Evolutionary conservation across 208 protist genomes (phyloP), one percentile per base, ranked within the genome.

Genomic region (Crithidia sp.): DNA sequence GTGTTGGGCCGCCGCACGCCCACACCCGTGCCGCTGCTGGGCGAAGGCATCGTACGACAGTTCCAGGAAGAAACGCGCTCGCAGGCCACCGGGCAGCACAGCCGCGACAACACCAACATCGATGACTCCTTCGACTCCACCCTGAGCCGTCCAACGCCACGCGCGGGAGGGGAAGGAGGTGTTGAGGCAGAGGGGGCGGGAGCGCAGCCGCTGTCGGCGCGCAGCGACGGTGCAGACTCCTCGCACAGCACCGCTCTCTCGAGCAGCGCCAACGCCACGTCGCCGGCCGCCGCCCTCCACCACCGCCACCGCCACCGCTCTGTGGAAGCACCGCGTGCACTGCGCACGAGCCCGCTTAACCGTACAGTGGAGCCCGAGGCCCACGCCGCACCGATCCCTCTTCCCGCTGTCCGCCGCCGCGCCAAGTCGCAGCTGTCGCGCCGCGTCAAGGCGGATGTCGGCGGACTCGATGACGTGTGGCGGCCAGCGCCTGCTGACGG

Each of bases 1-100:
- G 72, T 87, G 7, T 45, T 94, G 2, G 87, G 85, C 10, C 17
- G 71, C 10, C 52, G 69, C 12, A 54, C 50, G 19, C 17, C 53
- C 44, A 54, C 44, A 39, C 59, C 43, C 5, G 82, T 90, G 60
- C 86, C 86, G 6, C 66, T 74, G 43, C 79, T 91, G 16, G 72
- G 74, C 43, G 77, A 88, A 5, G 67, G 60, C 65, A 77, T 85
- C 36, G 84, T 87, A 52, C 60, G 49, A 2, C 74, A 79, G 16
- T 41, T 73, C 8, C 66, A 73, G 39, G 66, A 73, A 8, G 67
- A 73, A 44, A 69, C 74, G 14, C 74, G 61, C 53, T 67, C 55
- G 53, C 65, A 67, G 41, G 53, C 74, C 8, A 49, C 59, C 14
- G 49, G 0, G 36, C 43, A n/a, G 17, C 65, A 72, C 60, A 79